Conservation (phyloP, 2,329 filamentous ascomycete species). For the Cadophora luteo-olivacea region DNA sequence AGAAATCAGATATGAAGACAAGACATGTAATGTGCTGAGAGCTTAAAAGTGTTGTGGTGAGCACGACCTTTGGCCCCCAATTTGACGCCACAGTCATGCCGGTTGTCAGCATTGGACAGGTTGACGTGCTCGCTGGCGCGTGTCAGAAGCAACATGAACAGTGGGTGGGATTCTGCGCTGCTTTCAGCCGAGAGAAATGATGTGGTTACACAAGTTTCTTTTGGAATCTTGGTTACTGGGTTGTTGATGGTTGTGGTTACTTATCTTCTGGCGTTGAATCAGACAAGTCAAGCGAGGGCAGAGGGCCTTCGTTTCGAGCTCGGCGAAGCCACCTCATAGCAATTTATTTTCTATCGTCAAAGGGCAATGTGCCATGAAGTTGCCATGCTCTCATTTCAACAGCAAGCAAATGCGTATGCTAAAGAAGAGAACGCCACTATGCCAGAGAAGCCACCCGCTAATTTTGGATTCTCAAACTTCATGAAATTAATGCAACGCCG, state of each 20-base stretch:
- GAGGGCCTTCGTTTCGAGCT: not conserved
- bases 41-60: not conserved
- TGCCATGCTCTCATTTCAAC: not conserved
- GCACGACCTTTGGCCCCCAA: conserved; percentile 4
- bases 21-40: not conserved
- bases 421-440: conserved; percentile 9
- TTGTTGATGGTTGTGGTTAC: not conserved
- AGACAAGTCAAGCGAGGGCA: no score
- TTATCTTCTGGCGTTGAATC: no score
- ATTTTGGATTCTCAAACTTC: conserved; percentile 1
- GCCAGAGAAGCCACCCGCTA: not conserved
- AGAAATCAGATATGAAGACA: not conserved
- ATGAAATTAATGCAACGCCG: conserved; percentile 11
- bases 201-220: not conserved
- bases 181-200: not conserved
- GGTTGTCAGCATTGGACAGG: not conserved
- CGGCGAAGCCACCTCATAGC: not conserved
- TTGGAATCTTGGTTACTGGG: not conserved
- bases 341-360: not conserved
- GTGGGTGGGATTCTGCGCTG: not conserved
- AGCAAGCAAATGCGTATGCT: not conserved
- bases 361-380: not conserved
- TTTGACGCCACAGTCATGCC: not conserved
- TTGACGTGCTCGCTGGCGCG: not conserved
- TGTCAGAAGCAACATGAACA: not conserved